Conservation (phyloP, 345 rosid genomes). For the Eutrema japonicum region DNA sequence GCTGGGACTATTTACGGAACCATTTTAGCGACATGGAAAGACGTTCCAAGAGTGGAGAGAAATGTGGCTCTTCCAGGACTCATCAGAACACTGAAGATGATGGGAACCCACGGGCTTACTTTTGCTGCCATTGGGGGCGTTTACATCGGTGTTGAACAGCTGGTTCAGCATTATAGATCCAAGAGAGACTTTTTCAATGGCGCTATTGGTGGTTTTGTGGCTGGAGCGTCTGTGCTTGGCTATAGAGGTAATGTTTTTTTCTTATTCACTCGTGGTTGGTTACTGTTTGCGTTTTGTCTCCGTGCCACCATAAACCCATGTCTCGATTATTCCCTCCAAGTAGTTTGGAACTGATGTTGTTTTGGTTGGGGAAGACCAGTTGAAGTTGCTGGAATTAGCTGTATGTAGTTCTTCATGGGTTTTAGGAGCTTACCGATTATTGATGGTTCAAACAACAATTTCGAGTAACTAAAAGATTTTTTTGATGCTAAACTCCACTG, state of each 20-base stretch:
- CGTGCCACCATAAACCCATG: background rate
- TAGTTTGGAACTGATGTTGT: conserved; percentile 15
- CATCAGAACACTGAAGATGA: conserved; percentile 85
- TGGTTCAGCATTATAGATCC: conserved; percentile 66
- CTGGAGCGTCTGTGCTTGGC: conserved; percentile 91
- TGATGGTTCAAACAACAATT: background rate
- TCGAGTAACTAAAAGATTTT: background rate
- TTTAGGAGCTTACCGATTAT: conserved; percentile 18
- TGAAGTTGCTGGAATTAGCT: conserved; percentile 1
- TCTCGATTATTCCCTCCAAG: conserved; percentile 1
- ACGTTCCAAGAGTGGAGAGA: conserved; percentile 98
- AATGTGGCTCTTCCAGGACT: conserved; percentile 92
- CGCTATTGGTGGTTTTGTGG: conserved; percentile 92
- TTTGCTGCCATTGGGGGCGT: conserved; percentile 98
- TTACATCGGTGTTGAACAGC: conserved; percentile 97
- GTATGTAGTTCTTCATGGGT: conserved; percentile 10
- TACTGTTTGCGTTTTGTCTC: background rate
- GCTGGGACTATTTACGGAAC: conserved; percentile 92
- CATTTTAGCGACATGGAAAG: conserved; percentile 85
- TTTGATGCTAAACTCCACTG: background rate
- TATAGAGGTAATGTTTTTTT: conserved; percentile 61
- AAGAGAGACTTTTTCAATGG: conserved; percentile 94
- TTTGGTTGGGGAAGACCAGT: background rate
- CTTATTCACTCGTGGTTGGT: background rate
- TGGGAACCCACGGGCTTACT: conserved; percentile 88